These are phyloP conservation scores for Phaeosphaeria sp. DNA, from an alignment of 2,329 filamentous ascomycete species.

Conservation along the genomic window DNA sequence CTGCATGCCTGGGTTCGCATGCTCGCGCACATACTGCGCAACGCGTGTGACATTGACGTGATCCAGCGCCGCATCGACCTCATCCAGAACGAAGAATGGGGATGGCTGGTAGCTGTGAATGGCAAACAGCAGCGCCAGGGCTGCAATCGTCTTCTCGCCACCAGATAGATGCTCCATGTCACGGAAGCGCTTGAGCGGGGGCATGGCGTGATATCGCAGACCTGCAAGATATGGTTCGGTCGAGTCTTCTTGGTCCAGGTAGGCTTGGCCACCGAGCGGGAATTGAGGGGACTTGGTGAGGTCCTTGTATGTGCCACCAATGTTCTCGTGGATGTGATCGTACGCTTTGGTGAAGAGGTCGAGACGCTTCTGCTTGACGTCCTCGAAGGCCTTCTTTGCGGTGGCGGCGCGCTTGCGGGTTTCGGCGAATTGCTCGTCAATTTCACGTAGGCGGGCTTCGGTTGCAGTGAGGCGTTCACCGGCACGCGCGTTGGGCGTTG, in stretches of 20 bases:
- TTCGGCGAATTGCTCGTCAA: conserved; percentile 88
- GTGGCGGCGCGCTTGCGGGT: conserved; percentile 76
- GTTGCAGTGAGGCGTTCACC: conserved; percentile 89
- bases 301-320: conserved; percentile 92
- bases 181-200: conserved; percentile 94
- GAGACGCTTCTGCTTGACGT: conserved; percentile 80
- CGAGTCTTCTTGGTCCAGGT: conserved; percentile 94
- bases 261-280: conserved; percentile 85
- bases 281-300: conserved; percentile 90
- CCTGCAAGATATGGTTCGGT: conserved; percentile 95
- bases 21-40: conserved; percentile 93
- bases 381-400: conserved; percentile 83
- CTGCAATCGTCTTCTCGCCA: conserved; percentile 98
- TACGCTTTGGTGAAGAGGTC: conserved; percentile 97
- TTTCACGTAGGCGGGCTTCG: conserved; percentile 79
- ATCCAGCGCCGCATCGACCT: conserved; percentile 97
- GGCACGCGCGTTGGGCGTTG: conserved; percentile 96
- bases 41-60: conserved; percentile 97
- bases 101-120: conserved; percentile 95
- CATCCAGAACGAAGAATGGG: conserved; percentile 97
- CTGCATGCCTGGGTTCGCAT: conserved; percentile 96
- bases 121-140: conserved; percentile 92
- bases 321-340: conserved; percentile 92
- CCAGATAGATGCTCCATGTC: conserved; percentile 99
- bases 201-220: conserved; percentile 99